Evolutionary conservation across 768 basidiomycete genomes (phyloP).

Genomic region (Termitomyces sp.): DNA sequence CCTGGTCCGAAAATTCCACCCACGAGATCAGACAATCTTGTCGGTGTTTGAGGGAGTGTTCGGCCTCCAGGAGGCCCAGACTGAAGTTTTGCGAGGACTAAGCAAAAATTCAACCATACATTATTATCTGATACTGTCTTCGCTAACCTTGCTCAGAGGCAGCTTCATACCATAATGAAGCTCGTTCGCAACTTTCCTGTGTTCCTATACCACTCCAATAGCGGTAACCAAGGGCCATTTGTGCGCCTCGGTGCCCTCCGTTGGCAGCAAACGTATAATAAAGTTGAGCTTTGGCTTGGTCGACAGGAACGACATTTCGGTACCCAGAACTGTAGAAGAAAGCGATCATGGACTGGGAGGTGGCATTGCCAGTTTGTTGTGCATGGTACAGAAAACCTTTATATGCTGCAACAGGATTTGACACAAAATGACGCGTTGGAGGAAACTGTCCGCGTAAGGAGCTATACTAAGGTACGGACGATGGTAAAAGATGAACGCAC

Average conservation of each 20-base stretch:
- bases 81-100: constrained; percentile 76
- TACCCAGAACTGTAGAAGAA: constrained; percentile 92
- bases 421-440: constrained; percentile 58
- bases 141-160: constrained; percentile 76
- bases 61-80: constrained; percentile 90
- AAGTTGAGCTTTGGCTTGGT: constrained; percentile 80
- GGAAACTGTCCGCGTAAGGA: constrained; percentile 51
- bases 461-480: neutral
- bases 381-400: constrained; percentile 62
- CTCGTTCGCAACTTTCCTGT: constrained; percentile 75
- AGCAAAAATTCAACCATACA: neutral
- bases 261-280: constrained; percentile 94
- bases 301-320: constrained; percentile 49
- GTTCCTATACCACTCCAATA: constrained; percentile 96
- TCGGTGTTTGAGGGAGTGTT: constrained; percentile 76
- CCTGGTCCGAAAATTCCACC: constrained; percentile 96
- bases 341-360: constrained; percentile 79
- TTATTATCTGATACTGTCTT: neutral
- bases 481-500: constrained; percentile 30
- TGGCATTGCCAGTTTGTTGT: constrained; percentile 68
- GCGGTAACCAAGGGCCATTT: constrained; percentile 91
- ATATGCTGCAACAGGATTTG: constrained; percentile 59
- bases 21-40: constrained; percentile 79
- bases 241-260: constrained; percentile 78
- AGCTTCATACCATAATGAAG: constrained; percentile 84